These are phyloP conservation scores for Cicer bijugum DNA, from an alignment of 306 rosid species.

Conservation along the genomic window DNA sequence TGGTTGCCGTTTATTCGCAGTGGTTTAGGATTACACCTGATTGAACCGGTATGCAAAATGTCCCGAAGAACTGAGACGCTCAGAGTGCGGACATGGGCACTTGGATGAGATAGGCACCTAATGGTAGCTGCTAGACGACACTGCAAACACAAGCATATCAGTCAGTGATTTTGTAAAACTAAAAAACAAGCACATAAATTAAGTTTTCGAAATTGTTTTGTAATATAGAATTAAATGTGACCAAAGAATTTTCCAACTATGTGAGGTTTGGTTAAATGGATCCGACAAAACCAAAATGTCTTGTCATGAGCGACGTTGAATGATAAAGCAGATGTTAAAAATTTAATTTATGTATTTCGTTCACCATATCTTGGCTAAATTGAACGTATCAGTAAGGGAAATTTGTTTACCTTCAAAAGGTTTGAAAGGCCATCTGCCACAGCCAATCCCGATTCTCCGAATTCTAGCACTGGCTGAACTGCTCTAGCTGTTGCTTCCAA, in stretches of 20 bases:
- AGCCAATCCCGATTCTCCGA: constrained; percentile 88
- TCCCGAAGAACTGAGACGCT: constrained; percentile 95
- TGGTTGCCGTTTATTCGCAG: constrained; percentile 53
- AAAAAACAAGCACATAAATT: not conserved
- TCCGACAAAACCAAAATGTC: not conserved
- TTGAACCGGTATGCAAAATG: constrained; percentile 66
- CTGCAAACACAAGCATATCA: constrained; percentile 56
- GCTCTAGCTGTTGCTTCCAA: constrained; percentile 96
- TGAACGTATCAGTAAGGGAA: not conserved
- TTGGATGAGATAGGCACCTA: constrained; percentile 88
- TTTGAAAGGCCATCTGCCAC: constrained; percentile 96
- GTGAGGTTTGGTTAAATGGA: not conserved
- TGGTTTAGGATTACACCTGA: constrained; percentile 57
- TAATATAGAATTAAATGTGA: constrained; percentile 22
- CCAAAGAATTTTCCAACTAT: not conserved
- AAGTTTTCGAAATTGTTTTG: not conserved
- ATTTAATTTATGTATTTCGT: not conserved
- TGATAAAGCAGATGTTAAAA: not conserved
- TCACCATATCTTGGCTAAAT: constrained; percentile 15
- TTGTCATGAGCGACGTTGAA: not conserved
- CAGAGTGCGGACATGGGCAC: constrained; percentile 85
- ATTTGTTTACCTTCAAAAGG: constrained; percentile 69
- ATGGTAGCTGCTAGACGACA: constrained; percentile 85
- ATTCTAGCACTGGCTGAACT: constrained; percentile 77
- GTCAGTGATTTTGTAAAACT: constrained; percentile 1